These are phyloP conservation scores for Alternaria ventricosa DNA, from an alignment of 2,329 filamentous ascomycete species.

Conservation along the genomic window DNA sequence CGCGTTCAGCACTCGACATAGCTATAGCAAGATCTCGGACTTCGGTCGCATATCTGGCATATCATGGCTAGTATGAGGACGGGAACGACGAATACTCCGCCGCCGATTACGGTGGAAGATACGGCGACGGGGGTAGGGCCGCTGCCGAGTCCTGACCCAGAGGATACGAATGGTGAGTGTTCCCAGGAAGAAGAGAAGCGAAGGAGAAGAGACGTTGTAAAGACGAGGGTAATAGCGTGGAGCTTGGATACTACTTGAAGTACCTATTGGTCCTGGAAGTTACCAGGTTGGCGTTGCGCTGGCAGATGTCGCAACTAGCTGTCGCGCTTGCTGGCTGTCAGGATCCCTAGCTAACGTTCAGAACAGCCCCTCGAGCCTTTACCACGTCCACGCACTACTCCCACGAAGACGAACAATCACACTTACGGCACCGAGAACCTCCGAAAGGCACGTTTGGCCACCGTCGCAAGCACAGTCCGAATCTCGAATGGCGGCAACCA, in stretches of 20 bases:
- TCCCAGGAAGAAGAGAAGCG: neutral
- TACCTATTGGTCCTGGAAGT: neutral
- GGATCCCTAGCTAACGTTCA: slow-evolving; percentile 2
- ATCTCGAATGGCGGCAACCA: slow-evolving; percentile 46
- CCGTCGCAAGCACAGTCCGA: slow-evolving; percentile 43
- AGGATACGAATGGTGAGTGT: slow-evolving; percentile 20
- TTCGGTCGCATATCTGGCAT: neutral
- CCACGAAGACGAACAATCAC: slow-evolving; percentile 16
- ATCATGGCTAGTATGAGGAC: slow-evolving; percentile 9
- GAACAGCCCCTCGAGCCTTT: slow-evolving; percentile 26
- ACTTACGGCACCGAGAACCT: slow-evolving; percentile 16
- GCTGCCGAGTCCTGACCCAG: slow-evolving; percentile 30
- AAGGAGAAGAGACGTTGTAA: neutral
- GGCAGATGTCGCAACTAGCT: neutral
- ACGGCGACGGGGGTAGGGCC: slow-evolving; percentile 32
- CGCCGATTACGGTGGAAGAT: slow-evolving; percentile 46
- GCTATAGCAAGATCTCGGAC: too few relatives aligned
- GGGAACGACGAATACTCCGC: slow-evolving; percentile 28
- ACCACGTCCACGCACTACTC: slow-evolving; percentile 17
- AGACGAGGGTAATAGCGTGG: neutral
- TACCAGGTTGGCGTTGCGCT: neutral
- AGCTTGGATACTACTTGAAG: neutral
- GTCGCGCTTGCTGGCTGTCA: neutral
- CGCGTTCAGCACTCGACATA: neutral
- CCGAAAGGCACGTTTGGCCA: slow-evolving; percentile 31